A percentile compares a stretch with the other conserved stretches of the same genome.
Conservation (phyloP, 768 basidiomycete species). For the Pleurotus giganteus region DNA sequence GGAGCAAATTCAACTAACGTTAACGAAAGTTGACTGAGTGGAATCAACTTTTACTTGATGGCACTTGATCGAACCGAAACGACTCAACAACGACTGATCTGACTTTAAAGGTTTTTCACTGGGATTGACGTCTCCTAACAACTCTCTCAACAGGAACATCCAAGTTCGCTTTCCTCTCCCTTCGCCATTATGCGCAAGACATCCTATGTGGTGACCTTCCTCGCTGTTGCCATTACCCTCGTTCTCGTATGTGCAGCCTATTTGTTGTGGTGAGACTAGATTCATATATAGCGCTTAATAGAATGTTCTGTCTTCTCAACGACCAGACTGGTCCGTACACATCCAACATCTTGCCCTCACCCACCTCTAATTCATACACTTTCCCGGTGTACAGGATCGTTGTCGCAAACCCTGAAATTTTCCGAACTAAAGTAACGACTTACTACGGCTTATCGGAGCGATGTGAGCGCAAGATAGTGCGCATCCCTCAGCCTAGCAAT, state of each 20-base stretch:
- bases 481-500: constrained; percentile 43
- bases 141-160: neutral
- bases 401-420: constrained; percentile 38
- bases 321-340: constrained; percentile 61
- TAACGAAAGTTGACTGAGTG: no score
- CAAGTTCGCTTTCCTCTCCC: neutral
- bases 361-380: neutral
- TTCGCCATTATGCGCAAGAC: constrained; percentile 56
- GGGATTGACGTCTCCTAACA: no score
- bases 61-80: no score
- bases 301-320: constrained; percentile 55
- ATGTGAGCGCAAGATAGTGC: constrained; percentile 52
- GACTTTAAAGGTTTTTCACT: no score
- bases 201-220: constrained; percentile 64
- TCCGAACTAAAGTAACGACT: constrained; percentile 45
- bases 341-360: constrained; percentile 12
- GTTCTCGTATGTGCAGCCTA: constrained; percentile 52
- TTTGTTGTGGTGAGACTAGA: neutral
- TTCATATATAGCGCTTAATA: constrained; percentile 20
- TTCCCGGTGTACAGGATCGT: constrained; percentile 35
- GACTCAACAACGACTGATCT: no score
- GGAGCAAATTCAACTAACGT: no score
- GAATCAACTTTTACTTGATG: no score
- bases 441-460: constrained; percentile 58
- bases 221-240: constrained; percentile 49